phyloP scores from a whole-genome alignment of 495 filamentous ascomycete species.

The Glutinoglossum americanum region DNA sequence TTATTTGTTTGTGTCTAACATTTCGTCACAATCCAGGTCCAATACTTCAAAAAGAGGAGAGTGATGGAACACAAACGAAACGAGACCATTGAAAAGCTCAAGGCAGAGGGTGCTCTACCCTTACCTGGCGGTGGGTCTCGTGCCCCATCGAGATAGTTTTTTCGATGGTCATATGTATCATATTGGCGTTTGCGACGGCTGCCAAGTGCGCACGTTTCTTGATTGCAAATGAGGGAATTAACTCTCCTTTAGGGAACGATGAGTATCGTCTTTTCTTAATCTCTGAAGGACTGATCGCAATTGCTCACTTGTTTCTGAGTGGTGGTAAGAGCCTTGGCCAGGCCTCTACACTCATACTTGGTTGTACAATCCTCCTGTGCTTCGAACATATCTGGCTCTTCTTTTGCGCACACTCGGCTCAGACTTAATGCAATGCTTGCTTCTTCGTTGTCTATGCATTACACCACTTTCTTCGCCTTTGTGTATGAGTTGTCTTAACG shows the following conservation, averaged over 20 bases:
- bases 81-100: conserved; percentile 52
- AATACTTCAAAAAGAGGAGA: conserved; percentile 90
- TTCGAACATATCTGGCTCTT: not conserved
- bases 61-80: conserved; percentile 80
- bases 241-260: not conserved
- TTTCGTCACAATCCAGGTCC: conserved; percentile 35
- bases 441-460: not conserved
- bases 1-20: not conserved
- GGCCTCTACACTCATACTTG: not conserved
- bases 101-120: conserved; percentile 44
- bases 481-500: conserved; percentile 1
- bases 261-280: not conserved
- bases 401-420: not conserved
- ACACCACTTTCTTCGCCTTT: not conserved
- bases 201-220: not conserved
- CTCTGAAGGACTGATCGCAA: not conserved
- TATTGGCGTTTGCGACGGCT: not conserved
- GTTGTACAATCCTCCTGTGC: not conserved
- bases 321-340: not conserved
- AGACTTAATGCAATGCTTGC: not conserved
- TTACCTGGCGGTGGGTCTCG: not conserved
- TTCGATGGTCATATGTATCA: not conserved
- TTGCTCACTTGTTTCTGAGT: not conserved
- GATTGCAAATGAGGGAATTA: not conserved
- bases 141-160: not conserved